Percentiles rank a stretch among this genome's conserved stretches.
phyloP scores from a whole-genome alignment of 495 filamentous ascomycete species.

The Penicillium argentinense region DNA sequence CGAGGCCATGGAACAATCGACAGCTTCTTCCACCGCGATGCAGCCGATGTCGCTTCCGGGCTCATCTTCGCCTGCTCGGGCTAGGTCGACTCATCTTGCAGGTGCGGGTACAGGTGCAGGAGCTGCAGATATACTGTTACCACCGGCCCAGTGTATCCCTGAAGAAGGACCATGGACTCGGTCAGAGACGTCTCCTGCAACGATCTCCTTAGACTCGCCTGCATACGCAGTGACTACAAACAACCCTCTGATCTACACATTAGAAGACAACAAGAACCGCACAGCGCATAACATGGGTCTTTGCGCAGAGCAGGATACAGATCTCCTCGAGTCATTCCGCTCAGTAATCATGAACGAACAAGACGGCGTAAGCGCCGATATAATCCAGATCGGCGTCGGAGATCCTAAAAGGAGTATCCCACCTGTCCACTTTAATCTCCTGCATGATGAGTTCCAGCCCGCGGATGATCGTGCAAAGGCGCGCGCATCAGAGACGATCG shows the following conservation, averaged over 20 bases:
- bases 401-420: constrained; percentile 2
- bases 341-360: constrained; percentile 23
- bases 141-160: no score
- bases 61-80: no score
- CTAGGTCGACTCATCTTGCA: no score
- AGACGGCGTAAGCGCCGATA: constrained; percentile 16
- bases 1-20: no score
- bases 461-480: constrained; percentile 15
- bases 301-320: constrained; percentile 20
- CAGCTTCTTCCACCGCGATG: no score
- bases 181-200: not conserved
- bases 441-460: constrained; percentile 16
- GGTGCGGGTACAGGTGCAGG: no score
- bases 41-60: no score
- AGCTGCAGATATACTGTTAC: no score
- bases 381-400: constrained; percentile 13
- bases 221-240: no score
- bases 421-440: constrained; percentile 20
- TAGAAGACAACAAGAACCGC: constrained; percentile 16
- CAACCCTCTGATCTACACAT: constrained; percentile 1
- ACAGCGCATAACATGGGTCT: constrained; percentile 19
- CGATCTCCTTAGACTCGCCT: not conserved
- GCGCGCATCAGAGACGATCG: constrained; percentile 18
- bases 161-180: not conserved
- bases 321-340: constrained; percentile 18